Base-by-base conservation (phyloP, 2,329 filamentous ascomycete species). In the Curvularia spicifera region DNA sequence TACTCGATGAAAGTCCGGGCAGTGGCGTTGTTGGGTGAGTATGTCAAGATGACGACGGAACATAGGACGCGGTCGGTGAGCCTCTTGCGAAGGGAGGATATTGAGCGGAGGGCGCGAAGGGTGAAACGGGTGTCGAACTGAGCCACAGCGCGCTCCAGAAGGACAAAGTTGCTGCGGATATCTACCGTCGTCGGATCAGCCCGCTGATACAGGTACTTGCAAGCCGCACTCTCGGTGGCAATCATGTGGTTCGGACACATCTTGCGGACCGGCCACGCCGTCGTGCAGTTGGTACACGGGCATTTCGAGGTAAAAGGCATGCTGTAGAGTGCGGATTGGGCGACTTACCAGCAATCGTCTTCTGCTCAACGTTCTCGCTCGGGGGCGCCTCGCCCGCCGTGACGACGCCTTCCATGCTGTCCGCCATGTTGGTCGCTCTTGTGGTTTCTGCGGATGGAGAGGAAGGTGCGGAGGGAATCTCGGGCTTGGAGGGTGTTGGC, bases 121-220 rank as follows among this genome's bases (percentile, higher is more conserved):
- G 94, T 92, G 81, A 97, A 99, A 82, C 95, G 89, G 59, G 93
- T 88, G 80, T 99, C 95, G 78, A 98, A 99, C 71, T 96, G 87
- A 65, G 89, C 85, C 65, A 99, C 94, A 66, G 93, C 95, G 72
- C 93, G 90, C 74, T 97, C 93, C 73, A 99, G 85, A 65, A 99
- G 85, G 51, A 87, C 87, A 76, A 97, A 97, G 81, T 96, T 97
- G 84, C 87, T 89, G 81, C 93, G 95, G 81, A 99, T 96, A 78
- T 97, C 95, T 98, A 75, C 46, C 28, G 65, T 61, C 44, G 63
- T 61, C 31, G 66, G 66, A 67, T 77, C 72, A 77, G 74, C 72
- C 37, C 56, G 56, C 42, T 68, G 68, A 61, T 57, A 64, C 31
- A 70, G 63, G 62, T 69, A 71, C 65, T 70, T 72, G 67, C 64